Evolutionary conservation across 768 basidiomycete species (phyloP).

Genomic region (Serendipita sp.): DNA sequence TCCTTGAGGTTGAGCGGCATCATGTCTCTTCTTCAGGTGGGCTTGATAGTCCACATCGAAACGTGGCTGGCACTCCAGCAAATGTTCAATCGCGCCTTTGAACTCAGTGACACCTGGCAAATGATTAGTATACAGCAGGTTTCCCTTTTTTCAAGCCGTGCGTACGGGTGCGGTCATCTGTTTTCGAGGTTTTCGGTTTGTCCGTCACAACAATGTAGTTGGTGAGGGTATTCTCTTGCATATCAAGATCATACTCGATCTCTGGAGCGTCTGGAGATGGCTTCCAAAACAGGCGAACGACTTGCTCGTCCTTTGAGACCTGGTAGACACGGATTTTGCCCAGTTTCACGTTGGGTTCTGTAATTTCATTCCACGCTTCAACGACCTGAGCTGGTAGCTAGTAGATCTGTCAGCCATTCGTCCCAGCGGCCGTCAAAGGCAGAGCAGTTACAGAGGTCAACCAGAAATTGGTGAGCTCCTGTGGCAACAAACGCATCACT

Average conservation of each 20-base stretch:
- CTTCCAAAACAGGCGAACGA: slow-evolving; percentile 52
- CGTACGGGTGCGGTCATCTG: slow-evolving; percentile 8
- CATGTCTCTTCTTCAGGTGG: slow-evolving; percentile 53
- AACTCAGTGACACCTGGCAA: slow-evolving; percentile 19
- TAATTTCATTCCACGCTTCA: slow-evolving; percentile 46
- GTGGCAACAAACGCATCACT: background rate
- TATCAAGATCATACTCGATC: slow-evolving; percentile 73
- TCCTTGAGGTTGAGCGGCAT: slow-evolving; percentile 44
- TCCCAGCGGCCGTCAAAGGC: background rate
- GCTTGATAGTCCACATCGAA: slow-evolving; percentile 51
- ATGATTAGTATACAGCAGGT: background rate
- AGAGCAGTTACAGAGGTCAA: background rate
- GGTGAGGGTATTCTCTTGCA: slow-evolving; percentile 69
- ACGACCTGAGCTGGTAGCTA: slow-evolving; percentile 4
- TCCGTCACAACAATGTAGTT: slow-evolving; percentile 79
- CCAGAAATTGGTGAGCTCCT: slow-evolving; percentile 1
- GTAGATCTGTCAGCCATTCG: background rate
- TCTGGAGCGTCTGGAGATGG: slow-evolving; percentile 25
- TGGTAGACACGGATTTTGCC: slow-evolving; percentile 72
- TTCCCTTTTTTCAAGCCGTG: background rate
- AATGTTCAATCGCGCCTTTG: slow-evolving; percentile 66
- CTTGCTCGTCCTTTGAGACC: slow-evolving; percentile 30
- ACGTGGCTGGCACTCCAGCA: slow-evolving; percentile 53
- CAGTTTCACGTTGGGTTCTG: slow-evolving; percentile 59
- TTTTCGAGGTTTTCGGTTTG: slow-evolving; percentile 62